phyloP scores from a whole-genome alignment of 495 filamentous ascomycete genomes.

The Hypoxylon lienhwacheense region DNA sequence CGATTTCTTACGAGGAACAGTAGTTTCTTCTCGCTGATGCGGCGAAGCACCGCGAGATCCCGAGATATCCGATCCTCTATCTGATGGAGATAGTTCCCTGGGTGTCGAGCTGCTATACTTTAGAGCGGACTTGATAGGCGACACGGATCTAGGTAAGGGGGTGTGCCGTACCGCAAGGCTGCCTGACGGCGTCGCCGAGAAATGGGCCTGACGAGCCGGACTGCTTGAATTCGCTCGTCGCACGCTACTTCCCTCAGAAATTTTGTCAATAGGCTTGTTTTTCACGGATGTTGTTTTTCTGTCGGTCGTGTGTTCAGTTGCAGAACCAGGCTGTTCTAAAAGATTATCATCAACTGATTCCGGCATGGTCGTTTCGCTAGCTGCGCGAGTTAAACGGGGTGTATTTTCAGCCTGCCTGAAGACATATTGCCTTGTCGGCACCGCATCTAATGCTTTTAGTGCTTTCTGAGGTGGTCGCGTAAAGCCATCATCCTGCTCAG shows the following conservation, averaged over 20 bases:
- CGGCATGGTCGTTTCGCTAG: constrained; percentile 1
- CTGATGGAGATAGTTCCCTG: constrained; percentile 50
- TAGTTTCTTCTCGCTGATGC: constrained; percentile 55
- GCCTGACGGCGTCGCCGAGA: constrained; percentile 56
- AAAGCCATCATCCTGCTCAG: constrained; percentile 39
- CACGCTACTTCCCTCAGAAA: constrained; percentile 18
- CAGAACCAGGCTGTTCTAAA: background rate
- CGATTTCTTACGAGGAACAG: constrained; percentile 62
- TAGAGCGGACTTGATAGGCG: constrained; percentile 83
- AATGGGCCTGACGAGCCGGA: constrained; percentile 67
- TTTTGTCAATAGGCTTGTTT: constrained; percentile 29
- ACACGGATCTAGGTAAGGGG: constrained; percentile 77
- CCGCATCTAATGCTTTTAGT: constrained; percentile 38
- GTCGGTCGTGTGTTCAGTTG: constrained; percentile 2
- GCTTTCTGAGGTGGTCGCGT: constrained; percentile 21
- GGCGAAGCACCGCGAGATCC: constrained; percentile 28
- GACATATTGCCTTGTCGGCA: constrained; percentile 39
- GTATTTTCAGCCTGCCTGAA: constrained; percentile 8
- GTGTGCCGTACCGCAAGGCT: constrained; percentile 66
- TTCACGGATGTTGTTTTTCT: constrained; percentile 9
- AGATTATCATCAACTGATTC: background rate
- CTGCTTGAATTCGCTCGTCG: constrained; percentile 42
- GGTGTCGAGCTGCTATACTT: constrained; percentile 63
- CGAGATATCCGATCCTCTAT: constrained; percentile 47
- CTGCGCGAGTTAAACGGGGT: background rate